These are phyloP conservation scores for Hymenoscyphus linearis DNA, from an alignment of 2,329 filamentous ascomycete genomes.

Conservation along the genomic window DNA sequence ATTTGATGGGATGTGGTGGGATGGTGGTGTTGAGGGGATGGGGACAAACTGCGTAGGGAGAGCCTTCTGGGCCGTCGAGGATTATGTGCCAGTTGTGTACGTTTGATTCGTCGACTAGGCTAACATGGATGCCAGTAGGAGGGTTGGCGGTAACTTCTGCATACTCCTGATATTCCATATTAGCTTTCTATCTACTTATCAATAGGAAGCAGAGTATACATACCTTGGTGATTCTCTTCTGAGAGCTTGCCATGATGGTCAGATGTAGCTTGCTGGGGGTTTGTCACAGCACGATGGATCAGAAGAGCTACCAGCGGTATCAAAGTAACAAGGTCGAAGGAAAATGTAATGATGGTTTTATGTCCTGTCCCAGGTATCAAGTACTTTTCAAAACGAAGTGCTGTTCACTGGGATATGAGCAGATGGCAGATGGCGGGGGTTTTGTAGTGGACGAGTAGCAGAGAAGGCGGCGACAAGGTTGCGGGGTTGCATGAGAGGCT, in stretches of 20 bases:
- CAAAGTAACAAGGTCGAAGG: background rate
- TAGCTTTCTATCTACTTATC: conserved; percentile 1
- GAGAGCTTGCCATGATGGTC: conserved; percentile 22
- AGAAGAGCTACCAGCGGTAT: background rate
- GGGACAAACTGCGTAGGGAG: conserved; percentile 55
- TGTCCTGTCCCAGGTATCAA: background rate
- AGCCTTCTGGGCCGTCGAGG: conserved; percentile 60
- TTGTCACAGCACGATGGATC: background rate
- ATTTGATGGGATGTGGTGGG: background rate
- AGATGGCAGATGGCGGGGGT: background rate
- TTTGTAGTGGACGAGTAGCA: background rate
- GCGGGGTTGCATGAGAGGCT: background rate
- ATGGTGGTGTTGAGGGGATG: background rate
- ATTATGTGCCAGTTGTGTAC: conserved; percentile 63
- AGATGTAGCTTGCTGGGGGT: conserved; percentile 5
- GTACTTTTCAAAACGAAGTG: background rate
- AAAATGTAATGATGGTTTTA: background rate
- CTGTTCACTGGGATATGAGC: background rate
- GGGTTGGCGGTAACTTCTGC: conserved; percentile 51
- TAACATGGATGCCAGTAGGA: conserved; percentile 50
- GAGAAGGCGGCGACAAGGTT: background rate
- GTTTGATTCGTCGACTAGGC: conserved; percentile 56
- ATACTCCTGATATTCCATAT: conserved; percentile 47
- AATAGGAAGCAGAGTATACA: background rate
- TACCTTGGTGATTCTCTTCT: conserved; percentile 29